Evolutionary conservation across 1,284 basidiomycete species (phyloP).

Genomic region (Bjerkandera adusta): DNA sequence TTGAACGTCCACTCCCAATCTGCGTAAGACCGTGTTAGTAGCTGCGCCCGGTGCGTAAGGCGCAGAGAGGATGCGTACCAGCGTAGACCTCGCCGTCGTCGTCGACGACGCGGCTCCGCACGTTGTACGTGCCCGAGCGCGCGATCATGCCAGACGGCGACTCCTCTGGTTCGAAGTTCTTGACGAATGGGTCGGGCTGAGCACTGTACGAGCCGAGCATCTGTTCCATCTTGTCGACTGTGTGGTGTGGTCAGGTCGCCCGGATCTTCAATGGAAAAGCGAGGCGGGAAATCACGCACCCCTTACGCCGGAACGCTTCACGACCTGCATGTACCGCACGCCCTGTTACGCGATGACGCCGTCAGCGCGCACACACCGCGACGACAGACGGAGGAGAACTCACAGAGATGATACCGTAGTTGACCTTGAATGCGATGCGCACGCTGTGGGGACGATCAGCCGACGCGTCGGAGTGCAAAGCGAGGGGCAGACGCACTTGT

Average conservation of each 20-base stretch:
- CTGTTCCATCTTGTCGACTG: conserved; percentile 86
- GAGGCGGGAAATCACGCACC: no score
- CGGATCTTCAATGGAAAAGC: neutral
- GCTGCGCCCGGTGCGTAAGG: conserved; percentile 10
- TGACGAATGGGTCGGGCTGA: conserved; percentile 56
- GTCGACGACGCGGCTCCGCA: conserved; percentile 79
- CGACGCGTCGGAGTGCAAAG: conserved; percentile 2
- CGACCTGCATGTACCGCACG: conserved; percentile 82
- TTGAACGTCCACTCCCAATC: conserved; percentile 86
- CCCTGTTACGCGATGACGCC: conserved; percentile 43
- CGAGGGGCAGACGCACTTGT: conserved; percentile 49
- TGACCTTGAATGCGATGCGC: conserved; percentile 77
- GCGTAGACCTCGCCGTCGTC: conserved; percentile 78
- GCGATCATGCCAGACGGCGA: conserved; percentile 83
- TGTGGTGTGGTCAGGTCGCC: conserved; percentile 4
- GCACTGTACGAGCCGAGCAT: conserved; percentile 91
- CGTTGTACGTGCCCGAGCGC: conserved; percentile 73
- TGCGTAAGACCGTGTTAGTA: conserved; percentile 26
- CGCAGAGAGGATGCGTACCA: conserved; percentile 43
- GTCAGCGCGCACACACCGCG: conserved; percentile 1
- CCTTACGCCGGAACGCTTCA: conserved; percentile 71
- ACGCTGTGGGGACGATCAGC: conserved; percentile 44
- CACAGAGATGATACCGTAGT: conserved; percentile 84
- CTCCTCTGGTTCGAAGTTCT: conserved; percentile 76
- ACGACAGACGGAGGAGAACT: conserved; percentile 22